phyloP scores from a whole-genome alignment of 805 yeast species.

The Blastobotrys parvus region DNA sequence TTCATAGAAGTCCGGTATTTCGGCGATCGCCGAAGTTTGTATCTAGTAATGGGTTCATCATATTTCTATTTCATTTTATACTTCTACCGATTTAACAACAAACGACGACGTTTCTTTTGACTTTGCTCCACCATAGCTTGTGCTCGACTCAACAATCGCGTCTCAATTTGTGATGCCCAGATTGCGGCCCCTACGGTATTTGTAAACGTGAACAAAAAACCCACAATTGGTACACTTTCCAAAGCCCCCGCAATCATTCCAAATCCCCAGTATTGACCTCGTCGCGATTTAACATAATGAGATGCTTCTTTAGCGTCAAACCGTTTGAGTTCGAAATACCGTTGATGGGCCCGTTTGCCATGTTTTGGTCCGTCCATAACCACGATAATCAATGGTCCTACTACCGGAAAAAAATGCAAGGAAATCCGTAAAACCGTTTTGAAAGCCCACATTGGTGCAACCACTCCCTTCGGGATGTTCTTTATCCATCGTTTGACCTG shows the following conservation, averaged over 20 bases:
- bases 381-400: conserved; percentile 50
- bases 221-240: conserved; percentile 30
- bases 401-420: conserved; percentile 44
- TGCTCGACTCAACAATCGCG: no score
- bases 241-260: conserved; percentile 30
- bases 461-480: conserved; percentile 30
- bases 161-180: conserved; percentile 30
- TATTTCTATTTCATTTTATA: no score
- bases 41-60: no score
- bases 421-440: conserved; percentile 31
- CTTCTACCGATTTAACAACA: no score
- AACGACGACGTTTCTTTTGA: no score
- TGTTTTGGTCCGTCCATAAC: conserved; percentile 45
- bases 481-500: conserved; percentile 28
- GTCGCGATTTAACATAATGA: conserved; percentile 19
- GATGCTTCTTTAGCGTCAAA: conserved; percentile 36
- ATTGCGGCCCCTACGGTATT: conserved; percentile 32
- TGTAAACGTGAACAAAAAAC: conserved; percentile 29
- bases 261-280: conserved; percentile 27
- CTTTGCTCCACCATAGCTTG: no score
- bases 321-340: conserved; percentile 53
- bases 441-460: conserved; percentile 36
- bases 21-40: no score
- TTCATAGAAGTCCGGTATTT: no score
- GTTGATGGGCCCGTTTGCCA: conserved; percentile 43